These are phyloP conservation scores for Chara braunii DNA, from an alignment of 139 green algal genomes.

Conservation along the genomic window DNA sequence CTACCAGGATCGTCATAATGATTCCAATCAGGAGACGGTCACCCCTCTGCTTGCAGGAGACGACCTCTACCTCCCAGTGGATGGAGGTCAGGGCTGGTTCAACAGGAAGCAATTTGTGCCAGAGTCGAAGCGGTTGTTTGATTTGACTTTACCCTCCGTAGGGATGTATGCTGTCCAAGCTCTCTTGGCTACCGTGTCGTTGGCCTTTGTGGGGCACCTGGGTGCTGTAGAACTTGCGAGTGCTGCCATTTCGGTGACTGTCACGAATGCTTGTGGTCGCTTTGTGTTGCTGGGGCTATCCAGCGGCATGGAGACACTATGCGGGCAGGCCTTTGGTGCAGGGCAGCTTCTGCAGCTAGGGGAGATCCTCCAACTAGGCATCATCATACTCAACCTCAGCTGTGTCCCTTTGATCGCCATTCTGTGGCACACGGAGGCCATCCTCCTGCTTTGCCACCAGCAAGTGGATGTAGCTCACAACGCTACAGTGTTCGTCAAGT, in stretches of 20 bases:
- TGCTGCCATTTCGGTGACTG: slow-evolving; percentile 19
- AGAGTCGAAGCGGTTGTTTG: too few species aligned
- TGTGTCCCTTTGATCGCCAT: slow-evolving; percentile 20
- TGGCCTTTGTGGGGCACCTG: slow-evolving; percentile 25
- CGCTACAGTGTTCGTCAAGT: not conserved
- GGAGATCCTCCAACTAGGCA: slow-evolving; percentile 19
- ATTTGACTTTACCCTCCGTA: too few species aligned
- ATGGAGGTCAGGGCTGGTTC: too few species aligned
- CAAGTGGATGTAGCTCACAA: not conserved
- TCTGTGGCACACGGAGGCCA: slow-evolving; percentile 10
- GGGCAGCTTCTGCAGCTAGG: slow-evolving; percentile 9
- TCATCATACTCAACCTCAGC: slow-evolving; percentile 13
- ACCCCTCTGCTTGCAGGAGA: too few species aligned
- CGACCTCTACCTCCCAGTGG: too few species aligned
- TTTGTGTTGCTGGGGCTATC: slow-evolving; percentile 24
- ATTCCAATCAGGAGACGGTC: too few species aligned
- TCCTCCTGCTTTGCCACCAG: slow-evolving; percentile 26
- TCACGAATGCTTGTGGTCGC: slow-evolving; percentile 24
- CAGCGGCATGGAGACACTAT: slow-evolving; percentile 22
- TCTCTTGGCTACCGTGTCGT: slow-evolving; percentile 5
- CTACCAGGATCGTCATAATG: too few species aligned
- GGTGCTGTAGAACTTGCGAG: slow-evolving; percentile 10
- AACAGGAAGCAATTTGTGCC: too few species aligned
- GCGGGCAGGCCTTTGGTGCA: slow-evolving; percentile 33
- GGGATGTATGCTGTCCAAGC: too few species aligned